A percentile compares a stretch with the other conserved stretches of the same genome.
Conservation (phyloP, 2,329 filamentous ascomycete genomes). For the Penicillium expansum region DNA sequence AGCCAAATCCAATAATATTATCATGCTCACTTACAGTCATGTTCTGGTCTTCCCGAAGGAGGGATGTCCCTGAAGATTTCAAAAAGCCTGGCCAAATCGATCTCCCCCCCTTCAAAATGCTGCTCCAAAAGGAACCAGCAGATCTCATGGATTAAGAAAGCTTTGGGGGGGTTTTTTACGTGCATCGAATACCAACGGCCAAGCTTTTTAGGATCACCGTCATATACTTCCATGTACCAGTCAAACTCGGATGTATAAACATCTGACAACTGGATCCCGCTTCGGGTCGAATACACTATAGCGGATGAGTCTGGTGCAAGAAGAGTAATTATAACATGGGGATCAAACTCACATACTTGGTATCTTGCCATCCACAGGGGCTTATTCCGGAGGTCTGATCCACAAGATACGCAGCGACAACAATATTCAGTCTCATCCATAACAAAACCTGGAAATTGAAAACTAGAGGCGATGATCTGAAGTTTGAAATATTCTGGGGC, state of each 20-base stretch:
- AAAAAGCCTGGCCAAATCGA: slow-evolving; percentile 7
- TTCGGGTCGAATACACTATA: not conserved
- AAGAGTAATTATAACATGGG: not conserved
- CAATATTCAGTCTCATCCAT: not conserved
- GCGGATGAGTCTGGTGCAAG: not conserved
- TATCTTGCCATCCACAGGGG: not conserved
- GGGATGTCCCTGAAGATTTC: slow-evolving; percentile 3
- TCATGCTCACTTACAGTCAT: not conserved
- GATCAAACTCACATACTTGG: not conserved
- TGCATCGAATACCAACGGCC: not conserved
- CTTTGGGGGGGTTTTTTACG: not conserved
- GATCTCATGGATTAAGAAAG: slow-evolving; percentile 3
- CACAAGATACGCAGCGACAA: not conserved
- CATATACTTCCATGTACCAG: not conserved
- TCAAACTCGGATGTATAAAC: not conserved
- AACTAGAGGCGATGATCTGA: not conserved
- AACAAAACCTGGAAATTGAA: not conserved
- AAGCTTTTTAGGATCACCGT: not conserved
- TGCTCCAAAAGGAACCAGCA: slow-evolving; percentile 4
- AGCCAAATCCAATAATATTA: not conserved
- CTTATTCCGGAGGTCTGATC: not conserved
- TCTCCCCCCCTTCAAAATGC: slow-evolving; percentile 2
- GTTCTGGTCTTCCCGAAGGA: not conserved
- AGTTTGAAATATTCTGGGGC: too few species aligned
- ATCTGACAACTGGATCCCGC: not conserved